These are phyloP conservation scores for Viola odorata DNA, from an alignment of 345 rosid species.

Conservation along the genomic window DNA sequence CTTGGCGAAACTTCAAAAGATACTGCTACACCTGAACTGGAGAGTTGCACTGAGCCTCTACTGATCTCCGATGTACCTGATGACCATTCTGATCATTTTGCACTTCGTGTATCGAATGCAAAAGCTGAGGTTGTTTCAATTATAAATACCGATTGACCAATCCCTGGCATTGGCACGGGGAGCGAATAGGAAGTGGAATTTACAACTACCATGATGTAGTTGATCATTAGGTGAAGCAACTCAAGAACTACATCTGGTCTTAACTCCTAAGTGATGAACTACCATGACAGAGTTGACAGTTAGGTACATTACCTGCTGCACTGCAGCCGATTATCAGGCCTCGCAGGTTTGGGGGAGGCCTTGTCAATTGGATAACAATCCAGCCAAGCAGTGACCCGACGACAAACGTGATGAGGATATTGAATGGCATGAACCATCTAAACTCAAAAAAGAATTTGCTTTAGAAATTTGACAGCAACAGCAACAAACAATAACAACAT, in stretches of 20 bases:
- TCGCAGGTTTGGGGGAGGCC: conserved; percentile 28
- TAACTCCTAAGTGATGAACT: not conserved
- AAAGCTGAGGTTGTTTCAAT: conserved; percentile 14
- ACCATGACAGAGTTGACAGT: not conserved
- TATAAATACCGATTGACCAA: no score
- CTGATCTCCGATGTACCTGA: conserved; percentile 25
- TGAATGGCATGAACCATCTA: conserved; percentile 46
- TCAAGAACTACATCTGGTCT: no score
- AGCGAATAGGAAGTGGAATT: no score
- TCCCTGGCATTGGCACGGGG: no score
- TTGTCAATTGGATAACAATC: conserved; percentile 25
- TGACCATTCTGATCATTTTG: conserved; percentile 4
- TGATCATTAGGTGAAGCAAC: no score
- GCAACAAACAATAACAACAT: not conserved
- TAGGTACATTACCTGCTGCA: conserved; percentile 27
- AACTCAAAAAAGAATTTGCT: not conserved
- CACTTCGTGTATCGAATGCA: conserved; percentile 11
- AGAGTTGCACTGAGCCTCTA: conserved; percentile 36
- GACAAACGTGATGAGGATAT: conserved; percentile 30
- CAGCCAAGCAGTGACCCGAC: conserved; percentile 33
- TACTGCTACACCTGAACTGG: conserved; percentile 15
- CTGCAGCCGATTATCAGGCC: conserved; percentile 34
- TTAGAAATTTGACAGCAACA: not conserved
- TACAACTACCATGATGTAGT: no score
- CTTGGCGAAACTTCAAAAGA: conserved; percentile 15